Percentiles rank a stretch among this genome's conserved stretches.
Conservation (phyloP, 2,329 filamentous ascomycete genomes). For the Beauveria rudraprayagi region DNA sequence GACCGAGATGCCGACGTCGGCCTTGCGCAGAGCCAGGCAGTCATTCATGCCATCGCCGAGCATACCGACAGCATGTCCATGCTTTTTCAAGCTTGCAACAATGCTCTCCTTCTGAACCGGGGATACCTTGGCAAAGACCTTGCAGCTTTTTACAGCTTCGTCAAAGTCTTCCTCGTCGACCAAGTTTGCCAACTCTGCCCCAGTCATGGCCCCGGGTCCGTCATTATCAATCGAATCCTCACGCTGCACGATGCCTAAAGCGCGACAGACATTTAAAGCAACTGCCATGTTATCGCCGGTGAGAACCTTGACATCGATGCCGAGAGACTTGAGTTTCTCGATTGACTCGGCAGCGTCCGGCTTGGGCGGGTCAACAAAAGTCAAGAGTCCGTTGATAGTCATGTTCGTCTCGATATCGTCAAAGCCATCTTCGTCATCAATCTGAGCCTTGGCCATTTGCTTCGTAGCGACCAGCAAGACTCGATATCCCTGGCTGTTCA, state of each 20-base stretch:
- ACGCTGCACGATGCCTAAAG: slow-evolving; percentile 16
- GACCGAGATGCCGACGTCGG: slow-evolving; percentile 23
- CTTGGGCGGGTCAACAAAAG: slow-evolving; percentile 22
- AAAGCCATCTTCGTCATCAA: slow-evolving; percentile 16
- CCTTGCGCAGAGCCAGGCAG: slow-evolving; percentile 20
- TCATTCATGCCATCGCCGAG: slow-evolving; percentile 24
- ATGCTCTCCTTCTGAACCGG: slow-evolving; percentile 21
- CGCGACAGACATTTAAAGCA: slow-evolving; percentile 21
- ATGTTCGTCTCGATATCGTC: slow-evolving; percentile 18
- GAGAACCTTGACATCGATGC: slow-evolving; percentile 22
- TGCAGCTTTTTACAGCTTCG: slow-evolving; percentile 17
- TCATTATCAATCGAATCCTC: slow-evolving; percentile 13
- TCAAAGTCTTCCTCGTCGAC: slow-evolving; percentile 17
- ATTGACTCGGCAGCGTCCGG: slow-evolving; percentile 21
- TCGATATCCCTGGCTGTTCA: slow-evolving; percentile 18
- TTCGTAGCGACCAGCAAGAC: slow-evolving; percentile 19
- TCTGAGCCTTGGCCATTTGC: slow-evolving; percentile 11
- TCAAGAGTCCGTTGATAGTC: slow-evolving; percentile 21
- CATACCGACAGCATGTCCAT: slow-evolving; percentile 22
- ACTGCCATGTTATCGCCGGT: slow-evolving; percentile 22
- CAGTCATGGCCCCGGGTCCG: slow-evolving; percentile 19
- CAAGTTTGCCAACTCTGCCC: slow-evolving; percentile 17
- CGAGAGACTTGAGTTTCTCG: slow-evolving; percentile 16
- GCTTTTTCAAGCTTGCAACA: slow-evolving; percentile 17
- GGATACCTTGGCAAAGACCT: slow-evolving; percentile 22